Evolutionary conservation across 305 asterid species (phyloP), one percentile per base, ranked within the genome.

Genomic region (Lippia alba): DNA sequence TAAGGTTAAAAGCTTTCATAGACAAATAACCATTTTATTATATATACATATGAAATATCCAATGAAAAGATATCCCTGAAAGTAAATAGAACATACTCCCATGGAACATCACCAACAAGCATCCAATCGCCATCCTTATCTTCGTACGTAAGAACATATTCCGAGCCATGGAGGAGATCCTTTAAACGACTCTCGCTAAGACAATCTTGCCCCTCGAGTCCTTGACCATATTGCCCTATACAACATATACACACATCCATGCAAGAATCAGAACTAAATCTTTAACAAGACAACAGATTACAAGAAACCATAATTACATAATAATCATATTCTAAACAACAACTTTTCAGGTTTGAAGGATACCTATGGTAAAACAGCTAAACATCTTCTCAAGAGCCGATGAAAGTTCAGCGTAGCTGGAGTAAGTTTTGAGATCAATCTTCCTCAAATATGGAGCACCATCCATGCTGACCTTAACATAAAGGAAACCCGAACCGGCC

Each of bases 371-470:
- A 24, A 90, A 92, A 86, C 98, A 84, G 83, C 89, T 87, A 81
- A 92, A 92, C 97, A 92, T 84, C 85, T 87, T 92, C 88, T 90
- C 93, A 14, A 92, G 94, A 75, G 97, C 96, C 3, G 91, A 81
- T 20, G 98, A 90, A 54, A 92, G 87, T 66, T 88, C 83, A 0
- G 85, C 75, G 56, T 92, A 92, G 84, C 78, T 83, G 69, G 75
- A 3, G 73, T 81, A 90, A 12, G 85, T 84, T 67, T 85, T 90
- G 60, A 90, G 92, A 76, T 92, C 96, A 46, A 90, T 85, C 88
- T 92, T 92, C 77, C 98, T 90, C 78, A 92, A 69, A 72, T 91
- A 91, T 11, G 97, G 96, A 75, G 97, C 97, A 68, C 96, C 97
- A 75, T 91, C 97, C 97, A 92, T 85, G 77, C 97, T 89, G 40